These are phyloP conservation scores for Neonectria hederae DNA, from an alignment of 2,329 filamentous ascomycete genomes.

Conservation along the genomic window DNA sequence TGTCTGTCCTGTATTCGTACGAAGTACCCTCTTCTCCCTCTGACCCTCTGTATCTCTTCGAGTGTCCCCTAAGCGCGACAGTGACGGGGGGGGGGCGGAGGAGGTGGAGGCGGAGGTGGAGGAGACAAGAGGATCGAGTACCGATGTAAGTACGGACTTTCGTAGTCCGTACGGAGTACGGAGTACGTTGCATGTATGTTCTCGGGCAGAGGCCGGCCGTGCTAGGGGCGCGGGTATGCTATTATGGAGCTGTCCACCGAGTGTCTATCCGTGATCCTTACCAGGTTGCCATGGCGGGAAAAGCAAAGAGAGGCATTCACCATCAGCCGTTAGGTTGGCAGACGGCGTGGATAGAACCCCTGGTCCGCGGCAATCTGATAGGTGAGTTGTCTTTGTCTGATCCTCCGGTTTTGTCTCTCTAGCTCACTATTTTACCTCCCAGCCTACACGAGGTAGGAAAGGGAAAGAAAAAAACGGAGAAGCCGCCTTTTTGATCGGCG, in stretches of 20 bases:
- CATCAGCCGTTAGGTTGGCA: conserved; percentile 32
- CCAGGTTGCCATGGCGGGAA: conserved; percentile 34
- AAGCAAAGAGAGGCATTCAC: conserved; percentile 34
- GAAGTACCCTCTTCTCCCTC: neutral
- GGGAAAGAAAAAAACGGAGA: conserved; percentile 11
- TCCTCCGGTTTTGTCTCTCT: conserved; percentile 2
- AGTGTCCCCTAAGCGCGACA: conserved; percentile 32
- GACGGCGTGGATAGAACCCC: conserved; percentile 29
- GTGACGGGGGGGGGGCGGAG: conserved; percentile 4
- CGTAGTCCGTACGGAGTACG: neutral
- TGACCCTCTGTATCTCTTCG: conserved; percentile 6
- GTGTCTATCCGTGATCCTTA: conserved; percentile 37
- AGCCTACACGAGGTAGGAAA: neutral
- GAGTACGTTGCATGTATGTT: neutral
- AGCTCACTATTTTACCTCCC: neutral
- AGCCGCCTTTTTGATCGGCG: conserved; percentile 31
- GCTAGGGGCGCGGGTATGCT: conserved; percentile 29
- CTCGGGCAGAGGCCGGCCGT: conserved; percentile 35
- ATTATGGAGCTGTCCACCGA: conserved; percentile 39
- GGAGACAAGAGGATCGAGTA: conserved; percentile 15
- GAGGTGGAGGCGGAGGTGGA: conserved; percentile 16
- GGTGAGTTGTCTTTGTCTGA: conserved; percentile 17
- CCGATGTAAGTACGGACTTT: neutral
- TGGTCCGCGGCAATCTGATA: conserved; percentile 35
- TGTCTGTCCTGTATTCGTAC: neutral